phyloP scores from a whole-genome alignment of 2,329 filamentous ascomycete genomes.

The Sordariomycetes sp. region DNA sequence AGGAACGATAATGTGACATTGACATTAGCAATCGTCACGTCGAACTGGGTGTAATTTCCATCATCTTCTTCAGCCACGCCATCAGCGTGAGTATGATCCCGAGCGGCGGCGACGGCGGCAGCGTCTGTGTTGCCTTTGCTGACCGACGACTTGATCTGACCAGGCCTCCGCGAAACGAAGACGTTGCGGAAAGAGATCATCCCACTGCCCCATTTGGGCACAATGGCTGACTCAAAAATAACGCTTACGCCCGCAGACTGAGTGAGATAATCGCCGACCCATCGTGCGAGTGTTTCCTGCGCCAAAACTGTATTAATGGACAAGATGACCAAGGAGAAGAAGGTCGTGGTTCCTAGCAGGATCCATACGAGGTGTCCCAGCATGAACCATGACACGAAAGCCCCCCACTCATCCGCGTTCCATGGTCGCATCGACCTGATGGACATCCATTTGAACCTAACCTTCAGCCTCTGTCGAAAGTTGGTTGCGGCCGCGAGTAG shows the following conservation, averaged over 20 bases:
- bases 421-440: constrained; percentile 90
- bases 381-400: constrained; percentile 88
- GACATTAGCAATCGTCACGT: constrained; percentile 87
- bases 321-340: constrained; percentile 85
- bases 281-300: constrained; percentile 88
- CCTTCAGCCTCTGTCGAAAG: constrained; percentile 82
- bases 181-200: constrained; percentile 97
- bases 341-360: constrained; percentile 92
- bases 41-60: constrained; percentile 96
- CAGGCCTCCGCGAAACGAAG: constrained; percentile 85
- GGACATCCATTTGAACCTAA: constrained; percentile 96
- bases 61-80: constrained; percentile 53
- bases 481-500: constrained; percentile 83
- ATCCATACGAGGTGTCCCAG: constrained; percentile 92
- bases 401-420: constrained; percentile 93
- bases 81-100: constrained; percentile 37
- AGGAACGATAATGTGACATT: constrained; percentile 94
- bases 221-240: constrained; percentile 95
- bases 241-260: constrained; percentile 88
- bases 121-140: constrained; percentile 88
- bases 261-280: constrained; percentile 92
- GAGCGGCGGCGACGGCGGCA: constrained; percentile 75
- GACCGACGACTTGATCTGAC: constrained; percentile 71
- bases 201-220: constrained; percentile 89
- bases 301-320: constrained; percentile 94